These are phyloP conservation scores for Sapria himalayana DNA, from an alignment of 345 rosid species.

Conservation along the genomic window DNA sequence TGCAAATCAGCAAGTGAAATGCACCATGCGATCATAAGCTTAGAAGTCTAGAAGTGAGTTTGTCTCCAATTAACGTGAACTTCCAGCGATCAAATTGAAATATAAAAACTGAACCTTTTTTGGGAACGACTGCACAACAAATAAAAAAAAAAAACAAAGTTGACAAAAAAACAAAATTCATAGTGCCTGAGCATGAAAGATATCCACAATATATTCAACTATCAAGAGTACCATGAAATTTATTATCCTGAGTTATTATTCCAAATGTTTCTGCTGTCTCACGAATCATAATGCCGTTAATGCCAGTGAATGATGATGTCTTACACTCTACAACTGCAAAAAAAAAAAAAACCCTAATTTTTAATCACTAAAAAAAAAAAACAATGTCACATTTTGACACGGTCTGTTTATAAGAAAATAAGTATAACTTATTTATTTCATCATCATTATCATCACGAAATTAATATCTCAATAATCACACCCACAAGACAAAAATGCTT, in stretches of 20 bases:
- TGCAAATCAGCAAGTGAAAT: too few species aligned
- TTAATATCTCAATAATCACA: neutral
- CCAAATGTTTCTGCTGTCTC: constrained; percentile 88
- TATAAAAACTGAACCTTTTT: constrained; percentile 45
- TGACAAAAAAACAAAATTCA: neutral
- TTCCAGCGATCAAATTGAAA: constrained; percentile 71
- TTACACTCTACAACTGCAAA: constrained; percentile 58
- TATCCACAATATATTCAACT: neutral
- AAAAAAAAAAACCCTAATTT: constrained; percentile 3
- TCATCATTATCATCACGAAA: too few species aligned
- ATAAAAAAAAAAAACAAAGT: neutral
- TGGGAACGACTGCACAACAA: constrained; percentile 48
- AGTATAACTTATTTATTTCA: neutral
- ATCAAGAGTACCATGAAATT: constrained; percentile 27
- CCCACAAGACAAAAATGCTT: neutral
- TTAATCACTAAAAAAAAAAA: neutral
- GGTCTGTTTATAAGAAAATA: neutral
- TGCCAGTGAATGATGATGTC: constrained; percentile 36
- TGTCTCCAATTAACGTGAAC: constrained; percentile 56
- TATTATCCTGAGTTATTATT: constrained; percentile 40
- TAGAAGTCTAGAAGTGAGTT: constrained; percentile 40
- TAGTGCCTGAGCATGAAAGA: neutral
- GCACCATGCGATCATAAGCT: constrained; percentile 16
- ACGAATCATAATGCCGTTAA: constrained; percentile 64
- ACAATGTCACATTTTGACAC: neutral